phyloP scores from a whole-genome alignment of 768 basidiomycete species.

The Rhodocollybia butyracea region DNA sequence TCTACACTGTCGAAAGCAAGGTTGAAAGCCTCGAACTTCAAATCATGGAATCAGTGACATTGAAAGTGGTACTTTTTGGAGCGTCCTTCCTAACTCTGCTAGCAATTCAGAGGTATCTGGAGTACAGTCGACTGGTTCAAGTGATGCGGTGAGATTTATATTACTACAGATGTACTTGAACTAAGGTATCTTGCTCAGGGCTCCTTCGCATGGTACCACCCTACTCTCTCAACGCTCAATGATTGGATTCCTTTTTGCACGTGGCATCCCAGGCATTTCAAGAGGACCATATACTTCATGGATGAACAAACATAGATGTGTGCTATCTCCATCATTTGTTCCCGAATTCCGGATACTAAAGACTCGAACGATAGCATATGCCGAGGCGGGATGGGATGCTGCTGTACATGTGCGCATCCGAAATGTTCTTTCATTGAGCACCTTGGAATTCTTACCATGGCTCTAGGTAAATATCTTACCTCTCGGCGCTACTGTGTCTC shows the following conservation, averaged over 20 bases:
- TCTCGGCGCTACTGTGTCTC: not conserved
- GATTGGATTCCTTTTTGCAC: not conserved
- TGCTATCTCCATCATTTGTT: not conserved
- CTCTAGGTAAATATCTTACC: not conserved
- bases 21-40: too few species aligned
- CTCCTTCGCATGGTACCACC: not conserved
- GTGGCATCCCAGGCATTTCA: not conserved
- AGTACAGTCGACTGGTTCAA: too few species aligned
- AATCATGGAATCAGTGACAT: too few species aligned
- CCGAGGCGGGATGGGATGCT: not conserved
- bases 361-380: not conserved
- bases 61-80: too few species aligned
- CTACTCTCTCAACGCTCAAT: constrained; percentile 3
- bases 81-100: too few species aligned
- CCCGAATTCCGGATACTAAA: not conserved
- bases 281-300: not conserved
- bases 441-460: not conserved
- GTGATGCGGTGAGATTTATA: not conserved
- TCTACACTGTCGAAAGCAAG: too few species aligned
- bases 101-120: too few species aligned
- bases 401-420: not conserved
- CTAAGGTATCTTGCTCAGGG: not conserved
- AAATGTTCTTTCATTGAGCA: too few species aligned
- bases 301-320: constrained; percentile 1
- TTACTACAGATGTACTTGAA: not conserved